A percentile compares a stretch with the other conserved stretches of the same genome.
phyloP scores from a whole-genome alignment of 2,329 filamentous ascomycete species.

The Aspergillus phoenicis region DNA sequence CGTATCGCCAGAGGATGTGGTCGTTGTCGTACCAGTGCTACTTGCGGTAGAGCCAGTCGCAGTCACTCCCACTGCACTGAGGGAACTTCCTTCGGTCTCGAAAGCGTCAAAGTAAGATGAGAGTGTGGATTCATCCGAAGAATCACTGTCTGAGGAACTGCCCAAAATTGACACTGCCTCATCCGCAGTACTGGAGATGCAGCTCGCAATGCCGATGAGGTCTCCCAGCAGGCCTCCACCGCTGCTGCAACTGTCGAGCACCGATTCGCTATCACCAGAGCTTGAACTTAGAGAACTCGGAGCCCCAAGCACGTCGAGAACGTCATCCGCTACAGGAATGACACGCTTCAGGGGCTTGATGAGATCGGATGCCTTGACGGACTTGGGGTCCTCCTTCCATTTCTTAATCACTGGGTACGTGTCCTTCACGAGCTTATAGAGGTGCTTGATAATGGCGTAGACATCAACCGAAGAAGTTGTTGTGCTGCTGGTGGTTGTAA shows the following conservation, averaged over 20 bases:
- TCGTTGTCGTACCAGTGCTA: not conserved
- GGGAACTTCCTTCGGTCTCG: not conserved
- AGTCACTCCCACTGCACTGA: not conserved
- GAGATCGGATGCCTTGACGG: constrained; percentile 1
- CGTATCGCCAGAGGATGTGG: not conserved
- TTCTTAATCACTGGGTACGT: not conserved
- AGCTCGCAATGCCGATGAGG: not conserved
- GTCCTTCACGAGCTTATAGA: constrained; percentile 3
- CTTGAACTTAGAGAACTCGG: not conserved
- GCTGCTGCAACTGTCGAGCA: not conserved
- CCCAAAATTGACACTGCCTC: not conserved
- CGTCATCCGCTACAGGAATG: not conserved
- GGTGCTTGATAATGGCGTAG: not conserved
- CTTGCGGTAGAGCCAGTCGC: not conserved
- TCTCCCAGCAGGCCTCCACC: not conserved
- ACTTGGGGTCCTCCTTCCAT: constrained; percentile 1
- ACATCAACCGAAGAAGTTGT: not conserved
- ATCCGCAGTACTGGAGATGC: not conserved
- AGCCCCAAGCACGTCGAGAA: not conserved
- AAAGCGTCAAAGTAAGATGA: not conserved
- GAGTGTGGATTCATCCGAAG: not conserved
- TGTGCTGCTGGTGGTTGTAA: not conserved
- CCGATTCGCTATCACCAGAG: not conserved
- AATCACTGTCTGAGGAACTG: not conserved
- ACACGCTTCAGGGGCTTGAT: not conserved